phyloP scores from a whole-genome alignment of 768 basidiomycete genomes.

The Suillus hirtellus region DNA sequence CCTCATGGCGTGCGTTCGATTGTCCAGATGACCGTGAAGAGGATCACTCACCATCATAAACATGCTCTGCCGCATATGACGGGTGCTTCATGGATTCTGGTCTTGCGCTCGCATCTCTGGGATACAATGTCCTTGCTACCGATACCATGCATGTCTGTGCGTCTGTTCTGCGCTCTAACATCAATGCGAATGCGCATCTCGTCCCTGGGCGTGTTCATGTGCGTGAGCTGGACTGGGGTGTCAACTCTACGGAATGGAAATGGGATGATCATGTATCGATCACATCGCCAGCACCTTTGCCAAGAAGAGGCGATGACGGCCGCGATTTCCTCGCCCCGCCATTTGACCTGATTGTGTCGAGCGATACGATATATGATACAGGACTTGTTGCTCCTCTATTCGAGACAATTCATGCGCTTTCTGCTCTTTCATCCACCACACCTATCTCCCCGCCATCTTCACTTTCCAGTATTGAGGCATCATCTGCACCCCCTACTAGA shows the following conservation, averaged over 20 bases:
- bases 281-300: slow-evolving; percentile 31
- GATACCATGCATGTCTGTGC: slow-evolving; percentile 66
- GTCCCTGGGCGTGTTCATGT: slow-evolving; percentile 53
- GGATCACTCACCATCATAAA: background rate
- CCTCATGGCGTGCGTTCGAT: slow-evolving; percentile 61
- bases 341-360: slow-evolving; percentile 77
- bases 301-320: background rate
- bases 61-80: slow-evolving; percentile 4
- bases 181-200: slow-evolving; percentile 45
- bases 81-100: slow-evolving; percentile 31
- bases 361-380: slow-evolving; percentile 77
- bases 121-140: slow-evolving; percentile 77
- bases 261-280: slow-evolving; percentile 45
- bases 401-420: slow-evolving; percentile 60
- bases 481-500: background rate
- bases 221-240: slow-evolving; percentile 71
- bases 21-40: background rate
- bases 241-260: slow-evolving; percentile 52
- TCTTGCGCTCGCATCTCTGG: slow-evolving; percentile 64
- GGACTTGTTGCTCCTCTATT: slow-evolving; percentile 70
- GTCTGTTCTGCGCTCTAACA: slow-evolving; percentile 63
- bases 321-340: slow-evolving; percentile 44
- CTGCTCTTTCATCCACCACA: slow-evolving; percentile 34
- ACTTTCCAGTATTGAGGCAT: background rate
- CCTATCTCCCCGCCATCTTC: slow-evolving; percentile 45